Base-by-base conservation (phyloP, 805 yeast species). In the Saccharomycodes ludwigii region DNA sequence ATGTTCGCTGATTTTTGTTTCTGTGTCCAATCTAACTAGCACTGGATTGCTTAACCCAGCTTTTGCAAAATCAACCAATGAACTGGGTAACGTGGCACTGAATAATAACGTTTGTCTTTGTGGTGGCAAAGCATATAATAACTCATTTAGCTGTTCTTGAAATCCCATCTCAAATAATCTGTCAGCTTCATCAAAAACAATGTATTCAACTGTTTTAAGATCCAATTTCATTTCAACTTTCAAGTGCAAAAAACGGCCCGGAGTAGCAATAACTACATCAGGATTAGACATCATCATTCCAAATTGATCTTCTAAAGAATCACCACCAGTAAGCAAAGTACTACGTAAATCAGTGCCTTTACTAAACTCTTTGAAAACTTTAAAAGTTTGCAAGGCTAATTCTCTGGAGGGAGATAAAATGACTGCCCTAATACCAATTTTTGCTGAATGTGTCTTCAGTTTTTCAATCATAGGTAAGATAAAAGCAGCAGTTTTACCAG, bases 401-500 rank as follows among this genome's bases (percentile, higher is more conserved):
- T 91, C 99, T 68, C 99, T 76, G 38, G 93, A 82, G 14, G 99
- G 99, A 0, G 97, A 82, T 35, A 91, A 56, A 35, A 91, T 76
- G 21, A 91, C 65, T 0, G 95, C 95, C 43, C 98, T 68, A 2
- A 76, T 76, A 40, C 98, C 98, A 27, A 81, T 78, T 50, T 74
- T 80, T 19, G 94, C 85, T 27, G 81, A 72, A 52, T 88, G 96
- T 2, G 73, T 56, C 53, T 82, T 83, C 43, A 88, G 65, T 49
- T 71, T 76, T 46, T 91, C 96, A 41, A 91, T 66, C 63, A 91
- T 66, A 3, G 99, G 99, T 33, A 91, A 59, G 14, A 83, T 70
- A 52, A 91, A 91, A 1, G 98, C 97, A 6, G 98, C 98, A 1
- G 99, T 91, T 52, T 91, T 91, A 66, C 99, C 99, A 17, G 95